Conservation (phyloP, 2,329 filamentous ascomycete species). For the Colletotrichum sp. region DNA sequence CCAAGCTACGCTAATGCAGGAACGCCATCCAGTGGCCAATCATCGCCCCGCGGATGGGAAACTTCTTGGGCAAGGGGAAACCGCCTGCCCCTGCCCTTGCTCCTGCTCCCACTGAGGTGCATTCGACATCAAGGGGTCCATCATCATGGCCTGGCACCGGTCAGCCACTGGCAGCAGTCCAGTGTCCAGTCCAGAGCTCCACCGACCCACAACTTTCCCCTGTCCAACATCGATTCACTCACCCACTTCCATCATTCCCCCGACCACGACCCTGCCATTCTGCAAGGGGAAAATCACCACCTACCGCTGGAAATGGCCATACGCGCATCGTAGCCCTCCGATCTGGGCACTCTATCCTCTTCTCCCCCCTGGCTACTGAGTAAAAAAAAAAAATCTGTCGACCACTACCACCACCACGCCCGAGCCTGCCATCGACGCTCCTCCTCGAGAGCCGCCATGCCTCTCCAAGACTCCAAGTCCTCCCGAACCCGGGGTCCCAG, state of each 20-base stretch:
- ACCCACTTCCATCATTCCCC: neutral
- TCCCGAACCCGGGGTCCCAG: neutral
- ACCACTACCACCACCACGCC: neutral
- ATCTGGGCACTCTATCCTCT: neutral
- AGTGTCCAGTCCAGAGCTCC: neutral
- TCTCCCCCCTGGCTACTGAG: neutral
- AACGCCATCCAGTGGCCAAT: slow-evolving; percentile 11
- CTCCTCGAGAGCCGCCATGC: neutral
- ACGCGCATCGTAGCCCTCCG: neutral
- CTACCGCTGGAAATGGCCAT: neutral
- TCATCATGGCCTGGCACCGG: neutral
- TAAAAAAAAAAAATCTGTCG: slow-evolving; percentile 3
- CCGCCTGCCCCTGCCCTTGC: neutral
- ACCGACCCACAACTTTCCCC: slow-evolving; percentile 3
- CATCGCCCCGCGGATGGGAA: neutral
- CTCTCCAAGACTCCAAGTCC: neutral
- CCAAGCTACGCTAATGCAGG: slow-evolving; percentile 20
- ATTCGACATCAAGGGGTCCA: neutral
- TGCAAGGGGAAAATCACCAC: neutral
- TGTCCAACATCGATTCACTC: neutral
- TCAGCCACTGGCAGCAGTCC: neutral
- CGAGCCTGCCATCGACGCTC: neutral
- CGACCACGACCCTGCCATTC: neutral
- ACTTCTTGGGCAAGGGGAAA: slow-evolving; percentile 8
- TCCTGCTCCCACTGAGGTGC: neutral